phyloP scores from a whole-genome alignment of 495 filamentous ascomycete genomes.

The Saxispiralis lemnorum region DNA sequence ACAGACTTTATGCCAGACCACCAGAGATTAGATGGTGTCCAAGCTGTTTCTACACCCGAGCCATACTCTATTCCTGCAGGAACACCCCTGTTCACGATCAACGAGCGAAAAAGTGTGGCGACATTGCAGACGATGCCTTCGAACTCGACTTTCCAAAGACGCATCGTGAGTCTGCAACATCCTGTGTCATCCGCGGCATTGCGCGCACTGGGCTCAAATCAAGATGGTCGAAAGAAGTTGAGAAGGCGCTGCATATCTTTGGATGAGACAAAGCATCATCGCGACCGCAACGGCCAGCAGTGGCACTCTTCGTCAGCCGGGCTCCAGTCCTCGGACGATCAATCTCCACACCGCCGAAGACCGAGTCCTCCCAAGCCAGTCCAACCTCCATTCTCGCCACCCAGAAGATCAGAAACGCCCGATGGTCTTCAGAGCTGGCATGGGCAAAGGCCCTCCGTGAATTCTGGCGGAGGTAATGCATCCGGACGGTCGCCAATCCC shows the following conservation, averaged over 20 bases:
- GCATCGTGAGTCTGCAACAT: constrained; percentile 1
- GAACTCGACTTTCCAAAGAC: constrained; percentile 4
- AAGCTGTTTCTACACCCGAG: background rate
- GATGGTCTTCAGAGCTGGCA: constrained; percentile 14
- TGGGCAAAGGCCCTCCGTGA: background rate
- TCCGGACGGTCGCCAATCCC: background rate
- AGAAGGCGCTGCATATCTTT: constrained; percentile 5
- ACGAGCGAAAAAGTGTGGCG: constrained; percentile 5
- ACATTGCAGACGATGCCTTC: constrained; percentile 7
- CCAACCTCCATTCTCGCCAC: constrained; percentile 9
- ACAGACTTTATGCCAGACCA: background rate
- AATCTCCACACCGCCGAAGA: background rate
- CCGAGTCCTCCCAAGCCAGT: background rate
- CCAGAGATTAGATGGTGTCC: background rate
- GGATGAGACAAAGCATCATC: constrained; percentile 5
- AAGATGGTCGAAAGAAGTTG: background rate
- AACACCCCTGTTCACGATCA: constrained; percentile 10
- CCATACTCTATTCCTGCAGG: background rate
- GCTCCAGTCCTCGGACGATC: background rate
- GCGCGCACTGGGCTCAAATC: background rate
- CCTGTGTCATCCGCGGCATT: background rate
- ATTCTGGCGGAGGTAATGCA: background rate
- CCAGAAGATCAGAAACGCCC: constrained; percentile 9
- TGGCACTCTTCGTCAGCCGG: background rate
- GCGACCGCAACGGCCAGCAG: background rate